Conservation (phyloP, 306 rosid genomes). For the Gleditsia sinensis region DNA sequence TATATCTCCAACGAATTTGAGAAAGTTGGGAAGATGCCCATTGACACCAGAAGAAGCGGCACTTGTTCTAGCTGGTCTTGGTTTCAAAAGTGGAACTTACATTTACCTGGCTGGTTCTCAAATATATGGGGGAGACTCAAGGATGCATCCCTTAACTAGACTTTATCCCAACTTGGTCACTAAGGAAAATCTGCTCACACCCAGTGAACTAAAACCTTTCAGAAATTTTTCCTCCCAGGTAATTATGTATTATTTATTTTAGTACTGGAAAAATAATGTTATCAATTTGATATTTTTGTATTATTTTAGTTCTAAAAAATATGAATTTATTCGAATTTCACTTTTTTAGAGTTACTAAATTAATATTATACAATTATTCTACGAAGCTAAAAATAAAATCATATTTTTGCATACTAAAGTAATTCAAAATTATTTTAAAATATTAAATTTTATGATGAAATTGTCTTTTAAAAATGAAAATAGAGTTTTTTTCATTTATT, state of each 20-base stretch:
- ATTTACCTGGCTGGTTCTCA: conserved; percentile 92
- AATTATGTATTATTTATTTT: conserved; percentile 2
- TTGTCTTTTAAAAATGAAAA: too few relatives aligned
- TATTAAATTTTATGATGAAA: too few relatives aligned
- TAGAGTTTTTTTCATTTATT: too few relatives aligned
- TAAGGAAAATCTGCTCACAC: conserved; percentile 78
- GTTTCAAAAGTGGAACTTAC: conserved; percentile 67
- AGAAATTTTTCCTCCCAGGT: conserved; percentile 92
- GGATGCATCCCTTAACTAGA: conserved; percentile 71
- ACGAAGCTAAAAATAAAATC: too few relatives aligned
- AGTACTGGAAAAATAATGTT: too few relatives aligned
- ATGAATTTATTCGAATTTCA: too few relatives aligned
- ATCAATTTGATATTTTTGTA: too few relatives aligned
- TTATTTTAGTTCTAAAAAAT: too few relatives aligned
- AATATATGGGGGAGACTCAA: conserved; percentile 71
- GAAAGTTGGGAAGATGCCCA: conserved; percentile 86
- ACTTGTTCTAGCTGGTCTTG: conserved; percentile 84
- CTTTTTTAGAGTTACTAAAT: too few relatives aligned
- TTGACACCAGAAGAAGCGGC: conserved; percentile 98
- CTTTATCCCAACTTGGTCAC: conserved; percentile 90
- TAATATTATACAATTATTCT: too few relatives aligned
- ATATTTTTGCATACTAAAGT: too few relatives aligned
- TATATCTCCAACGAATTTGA: conserved; percentile 58
- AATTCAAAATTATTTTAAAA: too few relatives aligned
- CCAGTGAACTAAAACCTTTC: conserved; percentile 77